Conservation (phyloP, 2,329 filamentous ascomycete species). For the Catunica adiposa region DNA sequence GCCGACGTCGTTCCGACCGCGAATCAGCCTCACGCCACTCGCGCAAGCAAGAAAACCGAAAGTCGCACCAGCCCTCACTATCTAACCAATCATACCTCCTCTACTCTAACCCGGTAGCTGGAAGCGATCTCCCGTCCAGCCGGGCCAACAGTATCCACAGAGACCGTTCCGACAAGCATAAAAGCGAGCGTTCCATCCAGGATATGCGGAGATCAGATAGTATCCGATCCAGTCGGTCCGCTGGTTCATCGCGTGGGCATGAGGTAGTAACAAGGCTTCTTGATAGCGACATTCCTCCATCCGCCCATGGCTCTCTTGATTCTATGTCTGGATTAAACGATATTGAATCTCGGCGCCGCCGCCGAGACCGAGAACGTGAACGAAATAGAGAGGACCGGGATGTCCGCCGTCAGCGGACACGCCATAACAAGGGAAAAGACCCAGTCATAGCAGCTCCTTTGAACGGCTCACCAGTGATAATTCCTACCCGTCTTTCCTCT, state of each 20-base stretch:
- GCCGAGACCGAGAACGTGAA: background rate
- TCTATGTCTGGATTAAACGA: background rate
- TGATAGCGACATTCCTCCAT: conserved; percentile 1
- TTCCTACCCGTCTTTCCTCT: background rate
- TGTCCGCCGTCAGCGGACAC: background rate
- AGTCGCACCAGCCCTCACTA: background rate
- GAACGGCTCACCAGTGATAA: background rate
- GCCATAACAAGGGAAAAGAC: background rate
- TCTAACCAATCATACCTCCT: background rate
- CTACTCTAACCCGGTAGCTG: background rate
- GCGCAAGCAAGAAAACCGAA: conserved; percentile 6
- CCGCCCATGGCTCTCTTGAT: background rate
- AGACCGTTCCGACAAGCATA: background rate
- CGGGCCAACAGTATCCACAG: conserved; percentile 1
- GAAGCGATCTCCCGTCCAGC: conserved; percentile 10
- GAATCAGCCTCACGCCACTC: conserved; percentile 1
- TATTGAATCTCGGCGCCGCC: background rate
- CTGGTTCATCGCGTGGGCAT: background rate
- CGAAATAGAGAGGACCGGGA: background rate
- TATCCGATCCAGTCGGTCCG: conserved; percentile 9
- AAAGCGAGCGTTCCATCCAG: background rate
- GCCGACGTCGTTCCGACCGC: conserved; percentile 2
- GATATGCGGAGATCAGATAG: conserved; percentile 7
- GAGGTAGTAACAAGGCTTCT: background rate
- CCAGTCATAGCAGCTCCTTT: background rate